Percentiles rank a stretch among this genome's conserved stretches.
Conservation (phyloP, 2,329 filamentous ascomycete genomes). For the Stagonosporopsis vannaccii region DNA sequence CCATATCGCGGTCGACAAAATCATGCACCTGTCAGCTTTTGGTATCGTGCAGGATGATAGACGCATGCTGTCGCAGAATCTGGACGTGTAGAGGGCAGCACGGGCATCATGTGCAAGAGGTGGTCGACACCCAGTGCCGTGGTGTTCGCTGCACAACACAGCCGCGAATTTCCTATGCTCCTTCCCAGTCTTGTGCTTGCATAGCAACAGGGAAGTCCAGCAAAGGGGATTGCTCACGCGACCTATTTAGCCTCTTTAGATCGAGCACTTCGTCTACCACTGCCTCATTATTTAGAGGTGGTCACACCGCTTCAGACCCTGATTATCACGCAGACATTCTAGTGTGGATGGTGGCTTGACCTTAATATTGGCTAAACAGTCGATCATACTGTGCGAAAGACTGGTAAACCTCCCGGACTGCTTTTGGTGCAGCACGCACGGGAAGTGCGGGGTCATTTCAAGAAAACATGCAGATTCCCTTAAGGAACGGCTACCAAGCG, state of each 20-base stretch:
- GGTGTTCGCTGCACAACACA: not conserved
- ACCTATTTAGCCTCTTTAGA: constrained; percentile 19
- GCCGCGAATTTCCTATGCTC: not conserved
- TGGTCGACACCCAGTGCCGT: not conserved
- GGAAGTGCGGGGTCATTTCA: constrained; percentile 1
- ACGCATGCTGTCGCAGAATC: not conserved
- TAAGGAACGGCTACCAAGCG: not conserved
- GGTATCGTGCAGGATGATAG: not conserved
- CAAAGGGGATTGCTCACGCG: constrained; percentile 35
- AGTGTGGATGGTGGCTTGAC: constrained; percentile 20
- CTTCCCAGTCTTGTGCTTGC: not conserved
- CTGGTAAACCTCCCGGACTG: not conserved
- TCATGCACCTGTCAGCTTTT: constrained; percentile 1
- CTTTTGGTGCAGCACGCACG: not conserved
- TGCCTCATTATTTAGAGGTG: constrained; percentile 8
- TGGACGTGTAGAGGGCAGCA: not conserved
- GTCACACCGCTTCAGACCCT: constrained; percentile 37
- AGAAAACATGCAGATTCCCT: not conserved
- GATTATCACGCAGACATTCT: constrained; percentile 23
- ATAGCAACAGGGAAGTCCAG: constrained; percentile 1
- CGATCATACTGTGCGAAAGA: not conserved
- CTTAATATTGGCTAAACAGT: constrained; percentile 15
- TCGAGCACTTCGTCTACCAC: not conserved
- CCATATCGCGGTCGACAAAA: not conserved
- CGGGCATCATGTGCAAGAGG: not conserved